Base-by-base conservation (phyloP, 2,329 filamentous ascomycete species). In the Aureobasidium subglaciale region DNA sequence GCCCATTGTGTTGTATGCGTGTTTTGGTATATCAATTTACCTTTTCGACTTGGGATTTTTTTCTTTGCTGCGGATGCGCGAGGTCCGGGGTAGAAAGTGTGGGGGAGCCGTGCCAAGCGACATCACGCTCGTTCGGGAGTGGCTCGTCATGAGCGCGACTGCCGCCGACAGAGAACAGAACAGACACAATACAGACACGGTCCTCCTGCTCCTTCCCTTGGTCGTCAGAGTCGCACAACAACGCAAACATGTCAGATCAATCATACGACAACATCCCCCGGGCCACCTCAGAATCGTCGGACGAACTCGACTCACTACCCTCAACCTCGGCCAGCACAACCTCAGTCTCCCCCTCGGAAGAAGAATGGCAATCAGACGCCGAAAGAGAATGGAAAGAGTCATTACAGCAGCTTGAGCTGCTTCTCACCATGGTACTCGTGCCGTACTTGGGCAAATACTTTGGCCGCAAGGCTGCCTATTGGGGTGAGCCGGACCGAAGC, bases 331-430 rank as follows among this genome's bases (percentile, higher is more conserved):
- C 78, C 55, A 71, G 69, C 46, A 75, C 72, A 35, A 78, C 75
- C 27, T 75, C 75, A 3, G 69, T 72, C 58, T 77, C 72, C 56
- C 75, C 75, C n/a, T 68, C 63, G 55, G 68, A 70, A 56, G 65
- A 68, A 22, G 65, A 66, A 53, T 83, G 85, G 32, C 77, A 86
- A 58, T 90, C 87, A 35, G 92, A 97, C 68, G 93, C 93, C 9
- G 92, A 99, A 71, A 82, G 82, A 59, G 92, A 99, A 73, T 99
- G 93, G 93, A 87, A 92, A 65, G 88, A 91, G 65, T 95, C 88
- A 65, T 75, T 99, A 60, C 89, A 96, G 71, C 93, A 99, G 74
- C 74, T 99, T 58, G 90, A 99, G 75, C 78, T 97, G 61, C 78
- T 99, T 62, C 73, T 97, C 68, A 95, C 88, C 18, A 95, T 99